Evolutionary conservation across 176 grass and related monocot species (phyloP), one percentile per base, ranked within the genome.

Genomic region (Bothriochloa decipiens): DNA sequence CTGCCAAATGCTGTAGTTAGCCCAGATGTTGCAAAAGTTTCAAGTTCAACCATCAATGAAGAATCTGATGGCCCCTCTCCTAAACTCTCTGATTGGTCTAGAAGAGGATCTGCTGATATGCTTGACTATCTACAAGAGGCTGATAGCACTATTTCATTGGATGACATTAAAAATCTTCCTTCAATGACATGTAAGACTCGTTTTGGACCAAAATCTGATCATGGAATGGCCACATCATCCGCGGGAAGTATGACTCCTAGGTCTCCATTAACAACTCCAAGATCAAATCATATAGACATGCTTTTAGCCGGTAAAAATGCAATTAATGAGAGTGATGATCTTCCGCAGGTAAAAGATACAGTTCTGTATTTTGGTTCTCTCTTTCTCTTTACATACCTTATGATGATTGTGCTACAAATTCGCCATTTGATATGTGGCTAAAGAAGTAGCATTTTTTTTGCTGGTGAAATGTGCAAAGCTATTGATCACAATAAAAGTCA

Each of bases 181-280:
- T 89, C 89, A 26, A 92, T 99, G 93, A 92, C 91, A 77, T 99
- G 91, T 87, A 99, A 96, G 83, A 94, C 97, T 76, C 97, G 97
- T 79, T 94, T 96, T 89, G 91, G 91, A 26, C 86, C 84, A 36
- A 99, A 99, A 88, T 99, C 96, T 91, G 96, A 99, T 86, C 89
- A 96, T 36, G 93, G 93, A 79, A 94, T 99, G 93, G 68, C 96
- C 28, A 96, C 93, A 68, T 99, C 96, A 82, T 99, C 96, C 15
- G 93, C 93, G 49, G 97, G 93, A 45, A 96, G 93, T 74, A 94
- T 99, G 88, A 99, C 97, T 66, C 97, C 97, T 79, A 91, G 97
- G 75, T 99, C 97, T 37, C 97, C 97, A 75, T 69, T 99, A 70
- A 89, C 85, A 9, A 99, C 97, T 82, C 97, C 97, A 82, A 90